phyloP scores from a whole-genome alignment of 2,329 filamentous ascomycete species.

The Colletotrichum sp. region DNA sequence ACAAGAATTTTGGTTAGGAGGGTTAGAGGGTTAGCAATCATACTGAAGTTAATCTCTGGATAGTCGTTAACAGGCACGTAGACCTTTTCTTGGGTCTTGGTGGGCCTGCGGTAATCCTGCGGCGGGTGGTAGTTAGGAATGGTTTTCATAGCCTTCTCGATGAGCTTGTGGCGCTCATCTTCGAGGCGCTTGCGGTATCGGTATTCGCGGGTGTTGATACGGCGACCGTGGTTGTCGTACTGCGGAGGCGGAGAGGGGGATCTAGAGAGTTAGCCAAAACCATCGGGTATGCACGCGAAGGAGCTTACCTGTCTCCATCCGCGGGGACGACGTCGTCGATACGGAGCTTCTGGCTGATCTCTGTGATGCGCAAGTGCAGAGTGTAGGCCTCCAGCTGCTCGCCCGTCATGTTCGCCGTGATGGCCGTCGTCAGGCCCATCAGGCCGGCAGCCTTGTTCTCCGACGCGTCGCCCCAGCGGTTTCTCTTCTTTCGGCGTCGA shows the following conservation, averaged over 20 bases:
- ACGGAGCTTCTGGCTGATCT: conserved; percentile 98
- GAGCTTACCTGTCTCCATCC: conserved; percentile 87
- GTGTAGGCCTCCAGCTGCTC: conserved; percentile 98
- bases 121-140: conserved; percentile 99
- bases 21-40: conserved; percentile 99
- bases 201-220: conserved; percentile 99
- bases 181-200: conserved; percentile 98
- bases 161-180: conserved; percentile 97
- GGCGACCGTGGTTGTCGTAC: conserved; percentile 98
- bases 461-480: conserved; percentile 95
- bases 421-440: conserved; percentile 96
- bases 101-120: conserved; percentile 96
- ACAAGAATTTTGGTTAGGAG: conserved; percentile 65
- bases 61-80: conserved; percentile 99
- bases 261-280: conserved; percentile 52
- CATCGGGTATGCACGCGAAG: background rate
- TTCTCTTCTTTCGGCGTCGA: conserved; percentile 95
- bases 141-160: conserved; percentile 99
- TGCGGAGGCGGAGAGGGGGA: conserved; percentile 95
- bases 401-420: conserved; percentile 96
- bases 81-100: conserved; percentile 99
- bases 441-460: conserved; percentile 99
- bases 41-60: conserved; percentile 99
- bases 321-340: conserved; percentile 99
- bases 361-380: conserved; percentile 94